These are phyloP conservation scores for Pelargonium fulgidum DNA, from an alignment of 441 rosid species.

Conservation along the genomic window DNA sequence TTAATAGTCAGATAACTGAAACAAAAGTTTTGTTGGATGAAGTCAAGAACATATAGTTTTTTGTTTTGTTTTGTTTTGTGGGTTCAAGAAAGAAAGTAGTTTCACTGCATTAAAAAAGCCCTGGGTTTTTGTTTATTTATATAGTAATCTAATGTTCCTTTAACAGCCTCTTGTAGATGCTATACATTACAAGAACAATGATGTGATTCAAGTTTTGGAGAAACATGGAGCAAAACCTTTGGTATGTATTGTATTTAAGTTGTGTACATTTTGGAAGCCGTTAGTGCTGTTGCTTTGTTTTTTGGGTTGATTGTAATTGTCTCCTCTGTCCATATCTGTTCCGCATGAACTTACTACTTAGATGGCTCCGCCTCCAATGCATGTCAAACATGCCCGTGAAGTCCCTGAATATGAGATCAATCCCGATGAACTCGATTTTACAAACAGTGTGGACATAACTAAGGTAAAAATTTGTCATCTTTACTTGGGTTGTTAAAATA, in stretches of 20 bases:
- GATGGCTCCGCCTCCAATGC: constrained; percentile 77
- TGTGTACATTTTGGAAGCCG: not conserved
- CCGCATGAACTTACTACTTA: constrained; percentile 19
- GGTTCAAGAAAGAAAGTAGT: not conserved
- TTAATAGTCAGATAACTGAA: no score
- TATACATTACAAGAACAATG: constrained; percentile 64
- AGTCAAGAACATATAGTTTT: not conserved
- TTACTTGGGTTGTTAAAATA: not conserved
- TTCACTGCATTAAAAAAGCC: not conserved
- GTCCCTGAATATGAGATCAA: constrained; percentile 89
- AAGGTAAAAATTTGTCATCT: constrained; percentile 40
- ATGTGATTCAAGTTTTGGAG: constrained; percentile 73
- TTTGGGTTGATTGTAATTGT: not conserved
- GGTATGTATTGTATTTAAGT: constrained; percentile 34
- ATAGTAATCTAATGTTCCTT: constrained; percentile 25
- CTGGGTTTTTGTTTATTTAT: not conserved
- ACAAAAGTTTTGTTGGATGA: not conserved
- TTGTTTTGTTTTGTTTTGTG: no score
- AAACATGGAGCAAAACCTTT: constrained; percentile 64
- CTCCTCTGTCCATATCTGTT: constrained; percentile 7
- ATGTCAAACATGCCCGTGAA: constrained; percentile 70
- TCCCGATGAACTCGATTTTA: constrained; percentile 68
- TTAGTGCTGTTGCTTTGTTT: not conserved
- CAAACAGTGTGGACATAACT: constrained; percentile 60
- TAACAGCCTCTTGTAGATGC: constrained; percentile 91